A percentile compares a stretch with the other conserved stretches of the same genome.
Evolutionary conservation across 2,329 filamentous ascomycete genomes (phyloP).

Genomic region (Tothia fuscella): DNA sequence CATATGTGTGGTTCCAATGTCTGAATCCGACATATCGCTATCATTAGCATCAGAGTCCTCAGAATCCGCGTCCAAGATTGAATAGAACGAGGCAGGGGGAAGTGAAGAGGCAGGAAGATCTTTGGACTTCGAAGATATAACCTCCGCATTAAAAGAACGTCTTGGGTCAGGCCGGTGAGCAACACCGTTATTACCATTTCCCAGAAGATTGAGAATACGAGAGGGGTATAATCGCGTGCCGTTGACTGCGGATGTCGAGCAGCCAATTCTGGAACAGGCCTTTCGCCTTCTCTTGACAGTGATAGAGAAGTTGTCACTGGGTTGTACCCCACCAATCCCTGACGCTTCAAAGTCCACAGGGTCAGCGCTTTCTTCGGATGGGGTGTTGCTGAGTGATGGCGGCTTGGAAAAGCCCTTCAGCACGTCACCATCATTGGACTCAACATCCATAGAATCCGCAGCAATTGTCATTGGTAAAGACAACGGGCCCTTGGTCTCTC

Average conservation of each 20-base stretch:
- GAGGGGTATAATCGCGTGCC: constrained; percentile 4
- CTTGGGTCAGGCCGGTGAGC: too few species aligned
- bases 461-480: not conserved
- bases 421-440: not conserved
- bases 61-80: constrained; percentile 25
- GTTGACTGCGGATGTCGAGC: not conserved
- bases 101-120: constrained; percentile 37
- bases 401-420: constrained; percentile 6
- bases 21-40: constrained; percentile 1
- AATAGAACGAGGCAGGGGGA: constrained; percentile 31
- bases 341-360: constrained; percentile 33
- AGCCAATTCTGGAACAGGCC: constrained; percentile 11
- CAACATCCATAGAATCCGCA: constrained; percentile 4
- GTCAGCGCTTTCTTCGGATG: constrained; percentile 16
- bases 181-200: constrained; percentile 15
- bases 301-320: constrained; percentile 42
- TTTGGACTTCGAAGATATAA: constrained; percentile 55
- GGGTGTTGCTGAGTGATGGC: not conserved
- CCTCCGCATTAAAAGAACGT: constrained; percentile 51
- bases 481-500: constrained; percentile 4
- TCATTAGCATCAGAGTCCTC: constrained; percentile 15
- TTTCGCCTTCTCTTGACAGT: constrained; percentile 27
- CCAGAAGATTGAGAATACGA: constrained; percentile 4
- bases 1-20: not conserved
- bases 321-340: constrained; percentile 49